These are phyloP conservation scores for Ogataea degrootiae DNA, from an alignment of 805 yeast genomes.

Conservation along the genomic window DNA sequence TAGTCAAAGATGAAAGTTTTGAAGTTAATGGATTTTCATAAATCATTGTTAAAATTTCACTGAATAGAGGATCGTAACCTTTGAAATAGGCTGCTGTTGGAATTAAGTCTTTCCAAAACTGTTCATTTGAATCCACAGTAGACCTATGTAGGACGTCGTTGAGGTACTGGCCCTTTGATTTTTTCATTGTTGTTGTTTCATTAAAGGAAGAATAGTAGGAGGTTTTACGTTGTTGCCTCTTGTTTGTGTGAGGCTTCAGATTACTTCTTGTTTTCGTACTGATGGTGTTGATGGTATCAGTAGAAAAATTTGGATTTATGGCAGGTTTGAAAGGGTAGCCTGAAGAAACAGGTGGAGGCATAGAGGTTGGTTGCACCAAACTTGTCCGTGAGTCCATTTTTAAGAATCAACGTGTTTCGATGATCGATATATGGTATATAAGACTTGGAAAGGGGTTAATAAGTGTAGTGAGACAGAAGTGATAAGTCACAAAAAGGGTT, in stretches of 20 bases:
- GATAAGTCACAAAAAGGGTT: too few species aligned
- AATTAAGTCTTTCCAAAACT: constrained; percentile 39
- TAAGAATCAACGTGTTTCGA: too few species aligned
- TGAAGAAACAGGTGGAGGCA: too few species aligned
- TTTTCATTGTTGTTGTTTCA: constrained; percentile 17
- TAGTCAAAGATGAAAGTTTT: constrained; percentile 47
- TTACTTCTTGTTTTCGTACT: neutral
- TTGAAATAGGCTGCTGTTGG: constrained; percentile 48
- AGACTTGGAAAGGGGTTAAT: too few species aligned
- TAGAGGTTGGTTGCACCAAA: too few species aligned
- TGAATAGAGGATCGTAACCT: constrained; percentile 44
- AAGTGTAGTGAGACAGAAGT: too few species aligned
- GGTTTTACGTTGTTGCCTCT: constrained; percentile 5
- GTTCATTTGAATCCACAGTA: constrained; percentile 17
- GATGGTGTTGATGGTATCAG: neutral
- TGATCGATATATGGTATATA: too few species aligned
- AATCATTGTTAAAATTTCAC: constrained; percentile 45
- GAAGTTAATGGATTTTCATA: constrained; percentile 43
- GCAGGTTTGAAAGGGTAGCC: too few species aligned
- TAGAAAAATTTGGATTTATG: neutral
- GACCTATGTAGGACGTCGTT: constrained; percentile 8
- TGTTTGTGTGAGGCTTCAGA: neutral
- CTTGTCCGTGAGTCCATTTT: too few species aligned
- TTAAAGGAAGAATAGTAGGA: constrained; percentile 16
- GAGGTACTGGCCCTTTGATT: constrained; percentile 15